These are phyloP conservation scores for Amanita exitialis DNA, from an alignment of 768 basidiomycete species.

Conservation along the genomic window DNA sequence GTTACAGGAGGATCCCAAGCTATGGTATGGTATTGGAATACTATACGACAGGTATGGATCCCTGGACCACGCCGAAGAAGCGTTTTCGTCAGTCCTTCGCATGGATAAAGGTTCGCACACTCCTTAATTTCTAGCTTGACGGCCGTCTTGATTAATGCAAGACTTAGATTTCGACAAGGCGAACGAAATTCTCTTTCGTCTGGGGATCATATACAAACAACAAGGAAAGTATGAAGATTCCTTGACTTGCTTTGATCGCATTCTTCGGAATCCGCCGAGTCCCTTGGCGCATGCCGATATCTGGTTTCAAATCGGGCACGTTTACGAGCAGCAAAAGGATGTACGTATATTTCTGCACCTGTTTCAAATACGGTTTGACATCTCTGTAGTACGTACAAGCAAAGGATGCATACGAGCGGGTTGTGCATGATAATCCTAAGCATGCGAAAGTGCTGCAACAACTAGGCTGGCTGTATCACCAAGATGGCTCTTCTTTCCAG, in stretches of 20 bases:
- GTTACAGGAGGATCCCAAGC: constrained; percentile 81
- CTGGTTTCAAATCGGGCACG: constrained; percentile 99
- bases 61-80: constrained; percentile 97
- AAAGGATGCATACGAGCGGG: constrained; percentile 93
- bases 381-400: constrained; percentile 67
- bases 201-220: constrained; percentile 99
- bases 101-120: constrained; percentile 87
- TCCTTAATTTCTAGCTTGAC: constrained; percentile 12
- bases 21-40: constrained; percentile 99
- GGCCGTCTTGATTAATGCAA: constrained; percentile 20
- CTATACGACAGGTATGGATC: constrained; percentile 98
- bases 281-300: constrained; percentile 97
- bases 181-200: constrained; percentile 95
- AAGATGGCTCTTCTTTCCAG: constrained; percentile 89
- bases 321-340: constrained; percentile 95
- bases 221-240: constrained; percentile 89
- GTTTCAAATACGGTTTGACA: constrained; percentile 7
- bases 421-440: constrained; percentile 84
- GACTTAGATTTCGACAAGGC: constrained; percentile 92
- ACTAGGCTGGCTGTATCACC: constrained; percentile 96
- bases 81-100: constrained; percentile 88
- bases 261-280: constrained; percentile 89
- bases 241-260: constrained; percentile 90
- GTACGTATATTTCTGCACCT: constrained; percentile 32
- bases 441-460: constrained; percentile 98